phyloP scores from a whole-genome alignment of 306 rosid species.

The Vicia sativa region DNA sequence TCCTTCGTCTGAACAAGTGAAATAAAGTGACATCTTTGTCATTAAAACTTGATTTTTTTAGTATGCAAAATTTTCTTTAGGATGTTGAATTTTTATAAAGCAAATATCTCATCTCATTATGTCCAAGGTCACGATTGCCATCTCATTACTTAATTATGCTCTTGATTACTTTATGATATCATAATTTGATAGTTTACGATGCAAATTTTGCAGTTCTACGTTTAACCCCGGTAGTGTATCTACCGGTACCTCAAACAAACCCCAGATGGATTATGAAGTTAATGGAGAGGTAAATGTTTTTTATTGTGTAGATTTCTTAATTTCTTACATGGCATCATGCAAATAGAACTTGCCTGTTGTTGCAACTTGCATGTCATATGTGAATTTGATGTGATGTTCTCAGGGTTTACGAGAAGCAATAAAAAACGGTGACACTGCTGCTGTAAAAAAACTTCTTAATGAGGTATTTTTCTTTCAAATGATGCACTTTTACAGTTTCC shows the following conservation, averaged over 20 bases:
- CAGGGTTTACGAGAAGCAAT: constrained; percentile 97
- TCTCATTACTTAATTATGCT: constrained; percentile 27
- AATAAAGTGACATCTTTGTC: constrained; percentile 19
- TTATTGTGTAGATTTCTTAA: constrained; percentile 32
- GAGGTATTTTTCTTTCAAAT: constrained; percentile 54
- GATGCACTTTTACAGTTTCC: not conserved
- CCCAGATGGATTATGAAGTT: constrained; percentile 64
- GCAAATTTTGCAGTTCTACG: constrained; percentile 55
- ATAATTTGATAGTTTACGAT: constrained; percentile 37
- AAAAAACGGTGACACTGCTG: constrained; percentile 78
- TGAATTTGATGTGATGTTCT: constrained; percentile 39
- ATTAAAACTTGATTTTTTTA: not conserved
- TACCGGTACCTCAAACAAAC: constrained; percentile 42
- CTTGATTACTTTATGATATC: constrained; percentile 19
- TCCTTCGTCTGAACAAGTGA: constrained; percentile 21
- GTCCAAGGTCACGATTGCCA: constrained; percentile 5
- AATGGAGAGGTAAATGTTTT: constrained; percentile 78
- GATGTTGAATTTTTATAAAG: not conserved
- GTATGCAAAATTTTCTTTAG: constrained; percentile 2
- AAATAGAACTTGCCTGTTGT: constrained; percentile 30
- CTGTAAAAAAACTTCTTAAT: constrained; percentile 84
- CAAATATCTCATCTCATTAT: constrained; percentile 15
- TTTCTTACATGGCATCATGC: constrained; percentile 20
- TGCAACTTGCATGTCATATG: constrained; percentile 31
- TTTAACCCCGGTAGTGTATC: constrained; percentile 61